Conservation (phyloP, 371 early-diverging fungal species). For the Mortierella sp. region DNA sequence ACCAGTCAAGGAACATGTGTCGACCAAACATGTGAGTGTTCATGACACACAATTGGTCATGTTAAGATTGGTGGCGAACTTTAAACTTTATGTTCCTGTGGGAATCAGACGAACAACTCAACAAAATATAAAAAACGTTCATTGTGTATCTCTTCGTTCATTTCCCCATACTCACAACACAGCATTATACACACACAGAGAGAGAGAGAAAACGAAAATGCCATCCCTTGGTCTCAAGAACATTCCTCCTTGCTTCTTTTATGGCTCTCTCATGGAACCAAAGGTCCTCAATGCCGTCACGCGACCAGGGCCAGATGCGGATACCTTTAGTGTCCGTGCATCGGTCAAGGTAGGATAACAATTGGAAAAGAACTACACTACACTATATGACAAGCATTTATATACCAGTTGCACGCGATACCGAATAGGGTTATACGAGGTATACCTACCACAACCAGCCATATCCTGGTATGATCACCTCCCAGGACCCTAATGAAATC, state of each 20-base stretch:
- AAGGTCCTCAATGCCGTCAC: slow-evolving; percentile 39
- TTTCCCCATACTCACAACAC: neutral
- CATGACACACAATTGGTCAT: neutral
- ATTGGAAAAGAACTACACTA: neutral
- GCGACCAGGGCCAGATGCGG: slow-evolving; percentile 16
- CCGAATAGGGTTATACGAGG: slow-evolving; percentile 29
- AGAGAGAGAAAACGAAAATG: neutral
- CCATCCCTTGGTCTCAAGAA: slow-evolving; percentile 1
- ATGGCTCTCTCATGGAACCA: slow-evolving; percentile 46
- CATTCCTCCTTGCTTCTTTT: slow-evolving; percentile 40
- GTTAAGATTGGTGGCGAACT: slow-evolving; percentile 3
- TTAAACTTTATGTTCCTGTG: neutral
- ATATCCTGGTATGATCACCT: slow-evolving; percentile 37
- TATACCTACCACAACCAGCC: slow-evolving; percentile 47
- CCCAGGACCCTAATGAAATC: slow-evolving; percentile 10
- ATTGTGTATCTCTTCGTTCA: neutral
- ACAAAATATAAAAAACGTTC: neutral
- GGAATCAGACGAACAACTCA: neutral
- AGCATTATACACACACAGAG: neutral
- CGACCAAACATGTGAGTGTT: too few species aligned
- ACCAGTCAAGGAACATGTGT: too few species aligned
- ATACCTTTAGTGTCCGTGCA: slow-evolving; percentile 23
- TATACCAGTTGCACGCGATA: neutral
- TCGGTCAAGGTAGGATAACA: slow-evolving; percentile 21
- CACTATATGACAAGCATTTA: neutral